Conservation (phyloP, 176 grass and related monocot genomes). For the Melocanna baccifera region DNA sequence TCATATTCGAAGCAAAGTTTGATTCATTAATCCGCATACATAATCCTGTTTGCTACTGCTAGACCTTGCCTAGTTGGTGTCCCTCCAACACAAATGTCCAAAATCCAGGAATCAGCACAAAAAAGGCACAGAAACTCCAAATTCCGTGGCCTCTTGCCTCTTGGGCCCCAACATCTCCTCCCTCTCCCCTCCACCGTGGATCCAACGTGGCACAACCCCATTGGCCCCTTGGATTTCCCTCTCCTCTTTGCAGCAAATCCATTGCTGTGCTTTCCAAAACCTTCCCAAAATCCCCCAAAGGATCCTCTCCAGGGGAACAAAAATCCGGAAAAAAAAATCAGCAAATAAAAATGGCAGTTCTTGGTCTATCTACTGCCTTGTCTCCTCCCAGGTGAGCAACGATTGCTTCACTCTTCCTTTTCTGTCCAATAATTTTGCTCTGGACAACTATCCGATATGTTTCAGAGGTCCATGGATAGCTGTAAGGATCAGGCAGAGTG, state of each 20-base stretch:
- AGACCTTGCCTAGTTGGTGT: neutral
- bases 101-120: constrained; percentile 2
- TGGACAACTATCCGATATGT: neutral
- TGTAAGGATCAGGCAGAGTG: constrained; percentile 25
- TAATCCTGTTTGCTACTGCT: neutral
- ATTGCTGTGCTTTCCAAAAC: neutral
- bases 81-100: constrained; percentile 6
- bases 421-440: neutral
- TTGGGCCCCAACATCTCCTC: neutral
- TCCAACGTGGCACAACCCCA: constrained; percentile 24
- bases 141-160: neutral
- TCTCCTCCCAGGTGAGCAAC: constrained; percentile 25
- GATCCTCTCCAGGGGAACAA: neutral
- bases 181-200: constrained; percentile 7
- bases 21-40: neutral
- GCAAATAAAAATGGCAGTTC: constrained; percentile 25
- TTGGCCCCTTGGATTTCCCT: constrained; percentile 34
- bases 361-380: constrained; percentile 41
- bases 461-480: constrained; percentile 43
- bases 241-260: constrained; percentile 27
- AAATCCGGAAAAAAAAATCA: neutral
- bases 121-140: neutral
- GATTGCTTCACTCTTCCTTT: neutral
- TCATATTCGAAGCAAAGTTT: neutral
- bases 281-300: neutral